A percentile compares a stretch with the other conserved stretches of the same genome.
These are phyloP conservation scores for Calonectria ilicicola DNA, from an alignment of 2,329 filamentous ascomycete genomes.

Conservation along the genomic window DNA sequence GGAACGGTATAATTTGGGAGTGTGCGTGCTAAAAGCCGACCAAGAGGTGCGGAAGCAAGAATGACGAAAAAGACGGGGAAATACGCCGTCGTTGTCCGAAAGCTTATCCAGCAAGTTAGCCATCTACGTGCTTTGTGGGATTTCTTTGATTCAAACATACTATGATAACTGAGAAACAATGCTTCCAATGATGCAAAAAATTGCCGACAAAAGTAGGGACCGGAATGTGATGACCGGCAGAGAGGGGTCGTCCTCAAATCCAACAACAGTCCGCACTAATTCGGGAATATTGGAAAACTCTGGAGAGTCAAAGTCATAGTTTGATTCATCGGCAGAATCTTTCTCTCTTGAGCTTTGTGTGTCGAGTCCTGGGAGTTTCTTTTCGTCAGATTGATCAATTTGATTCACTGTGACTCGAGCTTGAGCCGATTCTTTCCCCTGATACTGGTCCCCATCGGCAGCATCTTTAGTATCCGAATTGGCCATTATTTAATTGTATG, in stretches of 20 bases:
- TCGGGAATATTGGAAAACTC: slow-evolving; percentile 13
- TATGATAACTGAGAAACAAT: slow-evolving; percentile 63
- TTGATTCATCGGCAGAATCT: not conserved
- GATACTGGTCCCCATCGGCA: no score
- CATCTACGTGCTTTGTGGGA: no score
- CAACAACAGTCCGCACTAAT: slow-evolving; percentile 66
- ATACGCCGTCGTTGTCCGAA: slow-evolving; percentile 66
- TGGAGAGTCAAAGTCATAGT: not conserved
- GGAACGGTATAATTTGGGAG: slow-evolving; percentile 63
- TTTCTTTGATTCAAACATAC: not conserved
- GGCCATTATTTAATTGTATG: not conserved
- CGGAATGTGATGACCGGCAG: slow-evolving; percentile 70
- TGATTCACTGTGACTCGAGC: not conserved
- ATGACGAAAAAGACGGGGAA: slow-evolving; percentile 74
- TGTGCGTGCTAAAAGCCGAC: slow-evolving; percentile 63
- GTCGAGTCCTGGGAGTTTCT: not conserved
- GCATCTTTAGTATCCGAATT: not conserved
- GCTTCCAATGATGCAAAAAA: slow-evolving; percentile 69
- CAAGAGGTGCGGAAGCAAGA: slow-evolving; percentile 67
- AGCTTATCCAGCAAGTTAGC: slow-evolving; percentile 55
- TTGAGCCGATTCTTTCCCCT: not conserved
- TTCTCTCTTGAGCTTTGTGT: no score
- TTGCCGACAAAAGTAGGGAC: slow-evolving; percentile 65
- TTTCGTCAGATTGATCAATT: not conserved
- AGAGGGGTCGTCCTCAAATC: slow-evolving; percentile 66